These are phyloP conservation scores for Henckelia pumila DNA, from an alignment of 257 asterid genomes.

Conservation along the genomic window DNA sequence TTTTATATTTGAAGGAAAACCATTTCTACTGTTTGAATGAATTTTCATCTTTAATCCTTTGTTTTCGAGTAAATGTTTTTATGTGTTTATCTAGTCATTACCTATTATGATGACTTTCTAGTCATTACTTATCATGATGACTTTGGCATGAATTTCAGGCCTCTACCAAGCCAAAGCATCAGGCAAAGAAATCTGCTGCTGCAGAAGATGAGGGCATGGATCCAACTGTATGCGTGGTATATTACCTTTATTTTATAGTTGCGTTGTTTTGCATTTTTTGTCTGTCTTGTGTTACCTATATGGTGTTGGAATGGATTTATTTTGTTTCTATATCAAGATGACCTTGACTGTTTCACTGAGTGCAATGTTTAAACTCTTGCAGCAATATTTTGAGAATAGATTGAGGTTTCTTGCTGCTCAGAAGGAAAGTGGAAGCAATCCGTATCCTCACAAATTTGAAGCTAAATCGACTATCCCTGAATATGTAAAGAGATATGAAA, in stretches of 20 bases:
- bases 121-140: not conserved
- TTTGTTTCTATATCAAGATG: not conserved
- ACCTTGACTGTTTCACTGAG: not conserved
- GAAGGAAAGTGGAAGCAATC: constrained; percentile 62
- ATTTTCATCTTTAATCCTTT: constrained; percentile 8
- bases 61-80: not conserved
- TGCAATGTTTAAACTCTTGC: constrained; percentile 23
- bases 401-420: constrained; percentile 52
- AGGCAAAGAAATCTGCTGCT: constrained; percentile 46
- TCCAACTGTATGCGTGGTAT: constrained; percentile 53
- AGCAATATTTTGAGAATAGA: constrained; percentile 85
- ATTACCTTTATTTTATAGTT: not conserved
- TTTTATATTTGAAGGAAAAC: not conserved
- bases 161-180: constrained; percentile 37
- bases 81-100: not conserved
- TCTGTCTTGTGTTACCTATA: not conserved
- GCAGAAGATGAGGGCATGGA: constrained; percentile 75
- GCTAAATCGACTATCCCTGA: constrained; percentile 49
- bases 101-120: not conserved
- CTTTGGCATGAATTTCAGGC: constrained; percentile 31
- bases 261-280: not conserved
- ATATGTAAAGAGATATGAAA: constrained; percentile 48
- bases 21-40: not conserved
- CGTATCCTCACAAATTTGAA: constrained; percentile 75
- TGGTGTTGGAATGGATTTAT: not conserved